Conservation (phyloP, 106 monocot genomes). For the Allium fistulosum region DNA sequence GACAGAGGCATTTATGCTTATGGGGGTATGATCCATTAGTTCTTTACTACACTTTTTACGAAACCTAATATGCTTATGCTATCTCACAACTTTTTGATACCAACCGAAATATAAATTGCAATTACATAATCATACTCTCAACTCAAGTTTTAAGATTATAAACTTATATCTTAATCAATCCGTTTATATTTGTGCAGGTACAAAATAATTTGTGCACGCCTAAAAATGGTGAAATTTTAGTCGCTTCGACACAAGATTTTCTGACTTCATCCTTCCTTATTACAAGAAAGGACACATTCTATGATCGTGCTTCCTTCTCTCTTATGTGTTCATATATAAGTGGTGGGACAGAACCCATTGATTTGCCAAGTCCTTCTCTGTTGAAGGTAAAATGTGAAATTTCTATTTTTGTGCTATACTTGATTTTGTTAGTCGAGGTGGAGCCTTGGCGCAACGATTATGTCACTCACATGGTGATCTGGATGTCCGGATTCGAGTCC, state of each 20-base stretch:
- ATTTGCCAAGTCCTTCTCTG: constrained; percentile 81
- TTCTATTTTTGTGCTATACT: no score
- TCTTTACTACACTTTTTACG: constrained; percentile 1
- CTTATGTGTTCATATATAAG: constrained; percentile 91
- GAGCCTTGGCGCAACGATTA: no score
- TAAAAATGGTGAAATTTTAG: constrained; percentile 96
- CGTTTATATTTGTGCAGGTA: constrained; percentile 36
- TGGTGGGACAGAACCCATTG: constrained; percentile 85
- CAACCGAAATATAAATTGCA: background rate
- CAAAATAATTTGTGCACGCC: constrained; percentile 98
- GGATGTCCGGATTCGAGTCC: no score
- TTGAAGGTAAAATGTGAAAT: constrained; percentile 44
- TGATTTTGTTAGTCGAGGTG: background rate
- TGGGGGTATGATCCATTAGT: constrained; percentile 66
- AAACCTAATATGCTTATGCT: background rate
- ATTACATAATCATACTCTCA: background rate
- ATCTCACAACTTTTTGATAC: background rate
- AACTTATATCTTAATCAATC: background rate
- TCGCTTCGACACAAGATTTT: constrained; percentile 98
- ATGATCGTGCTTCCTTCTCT: constrained; percentile 78
- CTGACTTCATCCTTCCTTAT: constrained; percentile 94
- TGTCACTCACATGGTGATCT: no score
- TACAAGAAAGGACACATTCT: constrained; percentile 93
- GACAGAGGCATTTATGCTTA: constrained; percentile 94
- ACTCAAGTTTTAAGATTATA: no score